Conservation (phyloP, 805 yeast genomes). For the Metschnikowia lochheadii region DNA sequence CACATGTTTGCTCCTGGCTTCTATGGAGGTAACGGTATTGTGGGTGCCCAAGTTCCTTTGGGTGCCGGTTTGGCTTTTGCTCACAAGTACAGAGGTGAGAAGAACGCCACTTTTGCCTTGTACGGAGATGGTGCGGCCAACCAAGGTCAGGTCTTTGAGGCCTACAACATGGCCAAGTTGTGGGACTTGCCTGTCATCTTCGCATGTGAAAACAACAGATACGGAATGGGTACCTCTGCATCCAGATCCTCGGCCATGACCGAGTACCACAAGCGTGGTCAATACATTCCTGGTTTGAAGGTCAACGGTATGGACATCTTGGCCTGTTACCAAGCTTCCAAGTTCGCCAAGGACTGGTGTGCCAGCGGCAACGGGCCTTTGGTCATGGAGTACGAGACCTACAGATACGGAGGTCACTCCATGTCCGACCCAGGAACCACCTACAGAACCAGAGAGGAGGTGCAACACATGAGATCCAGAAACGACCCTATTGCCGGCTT, state of each 20-base stretch:
- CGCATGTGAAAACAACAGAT: conserved; percentile 98
- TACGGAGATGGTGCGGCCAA: conserved; percentile 99
- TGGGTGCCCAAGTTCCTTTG: conserved; percentile 98
- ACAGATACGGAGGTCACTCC: conserved; percentile 99
- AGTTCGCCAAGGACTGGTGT: conserved; percentile 96
- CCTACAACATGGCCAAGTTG: conserved; percentile 98
- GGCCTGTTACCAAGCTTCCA: conserved; percentile 93
- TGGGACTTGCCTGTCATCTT: conserved; percentile 95
- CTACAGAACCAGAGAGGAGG: conserved; percentile 99
- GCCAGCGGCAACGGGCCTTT: conserved; percentile 92
- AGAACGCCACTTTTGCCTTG: conserved; percentile 75
- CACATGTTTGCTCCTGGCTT: conserved; percentile 95
- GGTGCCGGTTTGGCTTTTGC: conserved; percentile 99
- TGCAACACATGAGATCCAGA: conserved; percentile 98
- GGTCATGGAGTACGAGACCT: conserved; percentile 95
- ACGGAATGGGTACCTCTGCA: conserved; percentile 99
- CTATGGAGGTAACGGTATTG: conserved; percentile 99
- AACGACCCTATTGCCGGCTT: conserved; percentile 97
- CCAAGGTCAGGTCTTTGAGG: conserved; percentile 98
- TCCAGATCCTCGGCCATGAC: conserved; percentile 94
- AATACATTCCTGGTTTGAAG: conserved; percentile 97
- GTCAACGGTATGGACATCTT: conserved; percentile 98
- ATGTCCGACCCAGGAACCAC: conserved; percentile 99
- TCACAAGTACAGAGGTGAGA: conserved; percentile 84
- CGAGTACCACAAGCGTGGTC: conserved; percentile 98